These are phyloP conservation scores for Apocynum venetum DNA, from an alignment of 257 asterid genomes.

Conservation along the genomic window DNA sequence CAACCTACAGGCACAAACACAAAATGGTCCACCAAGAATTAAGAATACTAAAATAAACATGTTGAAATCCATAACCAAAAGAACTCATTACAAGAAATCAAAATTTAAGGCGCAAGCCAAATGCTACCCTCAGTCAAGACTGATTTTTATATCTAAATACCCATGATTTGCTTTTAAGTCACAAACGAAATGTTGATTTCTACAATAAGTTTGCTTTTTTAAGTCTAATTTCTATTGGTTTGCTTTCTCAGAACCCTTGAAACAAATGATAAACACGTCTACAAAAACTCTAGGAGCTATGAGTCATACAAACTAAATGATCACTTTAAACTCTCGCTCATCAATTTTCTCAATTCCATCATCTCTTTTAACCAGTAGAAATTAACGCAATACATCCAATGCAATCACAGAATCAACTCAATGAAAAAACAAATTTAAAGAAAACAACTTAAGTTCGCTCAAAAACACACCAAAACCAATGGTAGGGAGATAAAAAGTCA, in stretches of 20 bases:
- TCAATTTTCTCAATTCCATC: not conserved
- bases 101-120: not conserved
- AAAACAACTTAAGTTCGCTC: not conserved
- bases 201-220: not conserved
- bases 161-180: not conserved
- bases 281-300: not conserved
- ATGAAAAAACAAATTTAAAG: not conserved
- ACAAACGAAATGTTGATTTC: not conserved
- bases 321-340: not conserved
- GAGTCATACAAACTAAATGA: not conserved
- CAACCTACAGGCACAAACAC: not conserved
- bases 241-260: not conserved
- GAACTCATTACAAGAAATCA: not conserved
- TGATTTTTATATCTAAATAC: not conserved
- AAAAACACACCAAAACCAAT: not conserved
- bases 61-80: not conserved
- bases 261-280: not conserved
- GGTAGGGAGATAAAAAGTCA: not conserved
- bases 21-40: not conserved
- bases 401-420: not conserved
- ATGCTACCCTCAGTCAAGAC: conserved; percentile 1
- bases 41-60: not conserved
- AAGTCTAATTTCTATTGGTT: not conserved
- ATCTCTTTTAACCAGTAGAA: not conserved
- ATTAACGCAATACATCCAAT: not conserved